Evolutionary conservation across 2,329 filamentous ascomycete species (phyloP).

Genomic region (Diaporthe helianthi): DNA sequence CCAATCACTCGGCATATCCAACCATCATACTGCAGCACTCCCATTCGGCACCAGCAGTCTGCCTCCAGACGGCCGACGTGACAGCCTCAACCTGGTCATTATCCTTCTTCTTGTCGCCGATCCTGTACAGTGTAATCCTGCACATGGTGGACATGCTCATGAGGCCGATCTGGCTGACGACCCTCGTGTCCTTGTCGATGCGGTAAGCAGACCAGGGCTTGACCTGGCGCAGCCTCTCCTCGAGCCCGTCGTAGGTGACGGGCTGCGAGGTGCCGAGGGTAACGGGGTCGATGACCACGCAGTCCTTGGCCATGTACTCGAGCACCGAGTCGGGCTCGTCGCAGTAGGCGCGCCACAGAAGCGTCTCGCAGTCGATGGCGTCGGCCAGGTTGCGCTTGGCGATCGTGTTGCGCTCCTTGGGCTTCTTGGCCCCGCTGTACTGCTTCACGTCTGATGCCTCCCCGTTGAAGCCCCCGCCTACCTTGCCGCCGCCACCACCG

Average conservation of each 20-base stretch:
- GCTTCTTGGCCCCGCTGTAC: conserved; percentile 39
- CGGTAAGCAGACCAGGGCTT: conserved; percentile 42
- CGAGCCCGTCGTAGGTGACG: conserved; percentile 41
- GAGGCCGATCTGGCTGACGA: conserved; percentile 48
- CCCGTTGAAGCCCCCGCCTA: conserved; percentile 29
- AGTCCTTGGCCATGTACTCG: conserved; percentile 49
- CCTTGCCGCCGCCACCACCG: conserved; percentile 25
- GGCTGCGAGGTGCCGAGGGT: conserved; percentile 40
- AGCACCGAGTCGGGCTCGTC: conserved; percentile 45
- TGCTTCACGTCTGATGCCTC: conserved; percentile 34
- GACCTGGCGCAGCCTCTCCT: conserved; percentile 41
- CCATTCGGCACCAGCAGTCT: conserved; percentile 48
- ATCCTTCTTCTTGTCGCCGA: conserved; percentile 38
- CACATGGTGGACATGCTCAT: conserved; percentile 48
- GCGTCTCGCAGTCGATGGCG: conserved; percentile 47
- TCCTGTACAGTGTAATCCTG: conserved; percentile 42
- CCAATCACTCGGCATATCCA: conserved; percentile 32
- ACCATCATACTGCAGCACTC: conserved; percentile 38
- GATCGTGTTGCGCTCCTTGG: conserved; percentile 46
- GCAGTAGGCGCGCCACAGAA: conserved; percentile 48
- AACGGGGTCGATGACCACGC: conserved; percentile 47
- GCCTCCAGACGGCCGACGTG: conserved; percentile 44
- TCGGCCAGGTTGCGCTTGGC: conserved; percentile 47
- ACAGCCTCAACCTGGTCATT: conserved; percentile 42
- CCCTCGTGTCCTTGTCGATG: conserved; percentile 43